phyloP scores from a whole-genome alignment of 2,329 filamentous ascomycete species.

The Pseudocercospora fijiensis region DNA sequence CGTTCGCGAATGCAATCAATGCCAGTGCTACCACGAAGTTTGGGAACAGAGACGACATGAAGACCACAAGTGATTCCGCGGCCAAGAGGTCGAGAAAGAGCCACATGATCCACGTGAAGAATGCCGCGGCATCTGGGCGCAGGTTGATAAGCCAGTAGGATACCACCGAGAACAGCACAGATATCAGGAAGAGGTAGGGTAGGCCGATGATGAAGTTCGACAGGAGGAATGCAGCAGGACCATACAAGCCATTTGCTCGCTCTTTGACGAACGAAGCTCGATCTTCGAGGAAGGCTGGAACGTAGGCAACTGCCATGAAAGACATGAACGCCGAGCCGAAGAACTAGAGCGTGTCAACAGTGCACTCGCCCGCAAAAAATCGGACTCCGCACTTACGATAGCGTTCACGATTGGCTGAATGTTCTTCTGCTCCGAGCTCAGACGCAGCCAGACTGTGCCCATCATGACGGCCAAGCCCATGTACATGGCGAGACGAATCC shows the following conservation, averaged over 20 bases:
- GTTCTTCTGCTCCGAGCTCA: slow-evolving; percentile 63
- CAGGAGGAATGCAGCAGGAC: slow-evolving; percentile 68
- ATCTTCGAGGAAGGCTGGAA: slow-evolving; percentile 80
- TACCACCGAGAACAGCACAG: slow-evolving; percentile 70
- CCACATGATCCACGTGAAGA: slow-evolving; percentile 79
- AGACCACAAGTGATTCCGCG: slow-evolving; percentile 77
- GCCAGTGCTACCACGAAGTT: slow-evolving; percentile 79
- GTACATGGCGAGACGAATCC: slow-evolving; percentile 78
- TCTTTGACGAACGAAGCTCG: slow-evolving; percentile 72
- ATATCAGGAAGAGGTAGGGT: slow-evolving; percentile 77
- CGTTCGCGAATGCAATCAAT: slow-evolving; percentile 80
- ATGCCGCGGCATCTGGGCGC: slow-evolving; percentile 61
- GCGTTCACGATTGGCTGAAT: slow-evolving; percentile 80
- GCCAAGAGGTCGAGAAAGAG: slow-evolving; percentile 80
- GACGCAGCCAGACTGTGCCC: slow-evolving; percentile 81
- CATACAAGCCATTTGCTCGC: slow-evolving; percentile 76
- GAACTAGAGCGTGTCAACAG: slow-evolving; percentile 37
- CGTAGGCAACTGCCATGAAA: slow-evolving; percentile 69
- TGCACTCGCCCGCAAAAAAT: too few species aligned
- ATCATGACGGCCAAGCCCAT: slow-evolving; percentile 74
- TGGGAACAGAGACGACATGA: slow-evolving; percentile 70
- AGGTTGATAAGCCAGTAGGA: slow-evolving; percentile 80
- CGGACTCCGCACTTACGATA: slow-evolving; percentile 45
- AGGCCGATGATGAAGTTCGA: slow-evolving; percentile 81
- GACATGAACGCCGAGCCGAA: slow-evolving; percentile 55